Base-by-base conservation (phyloP, 495 filamentous ascomycete species). In the Hamigera avellanea region DNA sequence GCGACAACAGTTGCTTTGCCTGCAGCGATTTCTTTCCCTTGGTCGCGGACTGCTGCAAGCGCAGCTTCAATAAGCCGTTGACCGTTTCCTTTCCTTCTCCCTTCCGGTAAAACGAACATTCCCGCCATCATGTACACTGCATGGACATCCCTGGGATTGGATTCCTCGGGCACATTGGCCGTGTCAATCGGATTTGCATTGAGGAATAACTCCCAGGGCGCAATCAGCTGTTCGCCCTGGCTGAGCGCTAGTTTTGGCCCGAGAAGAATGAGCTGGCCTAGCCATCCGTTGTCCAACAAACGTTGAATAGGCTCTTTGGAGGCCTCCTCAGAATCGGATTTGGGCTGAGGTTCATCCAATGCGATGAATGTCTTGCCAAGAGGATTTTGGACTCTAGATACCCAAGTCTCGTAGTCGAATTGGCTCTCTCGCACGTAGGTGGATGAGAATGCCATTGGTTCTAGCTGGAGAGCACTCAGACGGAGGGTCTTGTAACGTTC, bases 21-120 rank as follows among this genome's bases (percentile, higher is more conserved):
- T 9, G 21, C 21, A 23, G 21, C 21, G 9, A 5, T 4, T 9
- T 9, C 4, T 19, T 40, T 39, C 14, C 59, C 60, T 29, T 62
- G 47, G 3, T 44, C 34, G 6, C 33, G 14, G 2, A 49, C 57
- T 32, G 46, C 35, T 23, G 48, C 40, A 6, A 63, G 45, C 2
- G 58, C 52, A 4, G 54, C 52, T 14, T 57, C 46, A 8, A 72
- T 50, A 16, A 73, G 41, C 12, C 44, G 45, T 38, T 46, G 59
- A 6, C 56, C 69, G 33, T 68, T 40, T 1, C 70, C 67, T 36
- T 46, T 47, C 13, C 58, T 48, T 26, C 72, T 55, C 16, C 50
- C 61, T 31, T 58, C 43, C 14, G 65, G 62, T 15, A 41, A 37
- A 4, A 67, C 67, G 43, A 71, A 74, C 48, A 72, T 58, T 12